These are phyloP conservation scores for Eutrema salsugineum DNA, from an alignment of 441 rosid genomes.

Conservation along the genomic window DNA sequence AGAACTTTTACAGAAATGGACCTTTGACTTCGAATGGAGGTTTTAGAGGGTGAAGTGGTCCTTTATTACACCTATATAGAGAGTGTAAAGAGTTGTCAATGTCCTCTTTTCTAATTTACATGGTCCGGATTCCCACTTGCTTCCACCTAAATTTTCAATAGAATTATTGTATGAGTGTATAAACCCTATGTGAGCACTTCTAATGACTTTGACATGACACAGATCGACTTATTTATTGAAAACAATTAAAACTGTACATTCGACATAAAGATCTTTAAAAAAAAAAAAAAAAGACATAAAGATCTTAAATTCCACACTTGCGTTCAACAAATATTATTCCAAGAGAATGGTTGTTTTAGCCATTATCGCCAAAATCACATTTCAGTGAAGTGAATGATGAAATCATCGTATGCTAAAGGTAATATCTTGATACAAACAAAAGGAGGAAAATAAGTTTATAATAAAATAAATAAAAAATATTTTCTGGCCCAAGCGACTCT, in stretches of 20 bases:
- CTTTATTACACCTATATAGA: not conserved
- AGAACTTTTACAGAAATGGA: slow-evolving; percentile 1
- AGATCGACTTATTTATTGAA: not conserved
- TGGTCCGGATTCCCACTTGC: slow-evolving; percentile 13
- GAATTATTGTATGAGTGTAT: too few relatives aligned
- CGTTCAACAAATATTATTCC: not conserved
- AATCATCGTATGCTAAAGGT: not conserved
- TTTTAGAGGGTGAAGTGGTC: slow-evolving; percentile 7
- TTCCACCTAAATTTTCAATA: not conserved
- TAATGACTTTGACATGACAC: not conserved
- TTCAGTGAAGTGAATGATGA: not conserved
- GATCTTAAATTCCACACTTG: not conserved
- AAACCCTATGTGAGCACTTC: not conserved
- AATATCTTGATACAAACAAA: not conserved
- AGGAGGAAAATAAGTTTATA: not conserved
- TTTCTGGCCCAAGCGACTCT: not conserved
- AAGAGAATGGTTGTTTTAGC: not conserved
- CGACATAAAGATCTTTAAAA: not conserved
- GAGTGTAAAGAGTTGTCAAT: slow-evolving; percentile 10
- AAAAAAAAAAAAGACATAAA: too few relatives aligned
- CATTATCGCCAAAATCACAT: not conserved
- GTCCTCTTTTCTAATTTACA: slow-evolving; percentile 5
- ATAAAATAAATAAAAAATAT: not conserved
- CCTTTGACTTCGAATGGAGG: not conserved
- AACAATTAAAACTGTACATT: too few relatives aligned